These are phyloP conservation scores for Allantophomopsis cytisporea DNA, from an alignment of 2,329 filamentous ascomycete species.

Conservation along the genomic window DNA sequence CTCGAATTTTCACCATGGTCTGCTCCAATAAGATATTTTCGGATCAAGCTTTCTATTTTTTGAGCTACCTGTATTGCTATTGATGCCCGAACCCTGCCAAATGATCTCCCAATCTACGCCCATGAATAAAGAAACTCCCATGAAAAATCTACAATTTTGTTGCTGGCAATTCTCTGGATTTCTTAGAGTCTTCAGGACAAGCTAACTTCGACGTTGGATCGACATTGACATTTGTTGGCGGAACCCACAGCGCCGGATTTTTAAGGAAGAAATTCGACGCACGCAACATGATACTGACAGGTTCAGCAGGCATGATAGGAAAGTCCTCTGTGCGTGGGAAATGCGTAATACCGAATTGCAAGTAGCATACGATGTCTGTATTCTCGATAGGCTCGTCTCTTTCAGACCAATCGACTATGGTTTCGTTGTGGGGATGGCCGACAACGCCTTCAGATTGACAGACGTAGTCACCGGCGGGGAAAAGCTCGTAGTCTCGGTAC, in stretches of 20 bases:
- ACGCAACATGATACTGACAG: constrained; percentile 36
- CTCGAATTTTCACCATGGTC: too few relatives aligned
- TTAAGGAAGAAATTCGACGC: constrained; percentile 40
- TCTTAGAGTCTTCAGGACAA: too few relatives aligned
- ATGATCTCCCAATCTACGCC: too few relatives aligned
- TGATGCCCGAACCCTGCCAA: too few relatives aligned
- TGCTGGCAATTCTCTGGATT: too few relatives aligned
- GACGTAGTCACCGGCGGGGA: constrained; percentile 39
- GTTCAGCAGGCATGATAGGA: constrained; percentile 44
- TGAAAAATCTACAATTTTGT: too few relatives aligned
- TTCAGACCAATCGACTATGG: constrained; percentile 26
- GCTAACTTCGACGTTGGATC: not conserved
- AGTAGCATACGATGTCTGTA: constrained; percentile 39
- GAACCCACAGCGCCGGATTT: constrained; percentile 42
- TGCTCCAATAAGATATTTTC: too few relatives aligned
- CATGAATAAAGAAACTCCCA: too few relatives aligned
- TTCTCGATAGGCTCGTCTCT: constrained; percentile 39
- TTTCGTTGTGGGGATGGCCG: constrained; percentile 24
- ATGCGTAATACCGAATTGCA: constrained; percentile 45
- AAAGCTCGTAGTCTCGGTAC: constrained; percentile 39
- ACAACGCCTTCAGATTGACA: constrained; percentile 39
- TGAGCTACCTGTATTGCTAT: too few relatives aligned
- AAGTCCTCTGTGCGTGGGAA: constrained; percentile 41
- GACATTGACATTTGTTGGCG: constrained; percentile 15
- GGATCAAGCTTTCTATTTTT: too few relatives aligned